Base-by-base conservation (phyloP, 2,329 filamentous ascomycete genomes). In the Pseudogymnoascus sp. region DNA sequence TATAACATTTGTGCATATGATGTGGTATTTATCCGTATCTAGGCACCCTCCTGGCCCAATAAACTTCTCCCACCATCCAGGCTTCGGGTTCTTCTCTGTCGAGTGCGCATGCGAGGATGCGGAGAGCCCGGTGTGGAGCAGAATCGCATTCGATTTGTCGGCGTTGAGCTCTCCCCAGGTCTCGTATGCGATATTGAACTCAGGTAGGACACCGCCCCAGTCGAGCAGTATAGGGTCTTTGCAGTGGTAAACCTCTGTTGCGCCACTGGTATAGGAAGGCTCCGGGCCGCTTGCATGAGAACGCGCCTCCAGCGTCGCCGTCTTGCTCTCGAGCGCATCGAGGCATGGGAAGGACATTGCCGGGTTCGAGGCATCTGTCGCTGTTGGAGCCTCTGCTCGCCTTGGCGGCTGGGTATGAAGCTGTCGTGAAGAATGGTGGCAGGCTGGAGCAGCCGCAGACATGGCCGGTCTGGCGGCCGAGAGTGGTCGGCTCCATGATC, bases 21-120 rank as follows among this genome's bases (percentile, higher is more conserved):
- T 79, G 72, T 92, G 91, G 79, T 96, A 96, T 73, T 91, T 93
- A 75, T 93, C 79, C 1, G 95, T 99, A 75, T 99, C 91, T 8
- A 99, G 78, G 10, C 91, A 89, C 18, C 83, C 83, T 0, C 90
- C 91, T 0, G 93, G 89, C 0, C 95, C 95, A 71, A 99, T 97
- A 74, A 99, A 99, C 75, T 89, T 93, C 77, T 99, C 95, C 95
- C 95, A 99, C 95, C 95, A 99, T 3, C 95, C 95, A 0, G 92
- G 89, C 74, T 93, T 89, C 0, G 90, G 84, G 74, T 99, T 99
- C 8, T 81, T 79, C 61, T 84, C 82, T n/a, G 93, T 97, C 64
- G 92, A 97, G 73, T 93, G 93, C 1, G 95, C 95, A 77, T 99
- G 95, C 64, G 93, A 97, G 5, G 93, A 97, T n/a, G 95, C 95